These are phyloP conservation scores for Canavalia ensiformis DNA, from an alignment of 306 rosid species.

Conservation along the genomic window DNA sequence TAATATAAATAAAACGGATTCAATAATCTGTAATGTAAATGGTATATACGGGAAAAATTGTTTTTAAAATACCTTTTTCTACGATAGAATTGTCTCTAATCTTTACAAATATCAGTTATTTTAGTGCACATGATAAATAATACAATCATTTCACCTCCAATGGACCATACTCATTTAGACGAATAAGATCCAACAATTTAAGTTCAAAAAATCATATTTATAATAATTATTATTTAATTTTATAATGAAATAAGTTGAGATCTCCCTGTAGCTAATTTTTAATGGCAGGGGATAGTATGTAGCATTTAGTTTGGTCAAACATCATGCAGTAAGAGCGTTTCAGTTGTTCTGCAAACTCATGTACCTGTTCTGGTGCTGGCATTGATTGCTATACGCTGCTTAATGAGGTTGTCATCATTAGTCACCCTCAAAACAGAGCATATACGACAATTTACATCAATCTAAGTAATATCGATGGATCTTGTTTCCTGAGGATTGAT, in stretches of 20 bases:
- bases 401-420: constrained; percentile 28
- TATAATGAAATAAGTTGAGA: too few relatives aligned
- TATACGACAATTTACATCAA: constrained; percentile 14
- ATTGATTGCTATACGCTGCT: constrained; percentile 2
- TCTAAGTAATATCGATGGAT: background rate
- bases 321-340: background rate
- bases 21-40: too few relatives aligned
- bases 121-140: background rate
- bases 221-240: too few relatives aligned
- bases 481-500: constrained; percentile 17
- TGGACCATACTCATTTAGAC: background rate
- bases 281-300: too few relatives aligned
- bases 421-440: constrained; percentile 34
- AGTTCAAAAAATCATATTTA: too few relatives aligned
- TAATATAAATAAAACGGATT: too few relatives aligned
- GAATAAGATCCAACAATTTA: too few relatives aligned
- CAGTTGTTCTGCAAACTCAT: background rate
- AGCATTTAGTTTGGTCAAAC: background rate
- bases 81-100: background rate
- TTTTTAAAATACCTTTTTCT: too few relatives aligned
- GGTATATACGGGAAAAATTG: too few relatives aligned
- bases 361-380: constrained; percentile 19
- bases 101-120: background rate
- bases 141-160: background rate
- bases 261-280: too few relatives aligned